Evolutionary conservation across 257 asterid species (phyloP).

Genomic region (Haberlea rhodopensis): DNA sequence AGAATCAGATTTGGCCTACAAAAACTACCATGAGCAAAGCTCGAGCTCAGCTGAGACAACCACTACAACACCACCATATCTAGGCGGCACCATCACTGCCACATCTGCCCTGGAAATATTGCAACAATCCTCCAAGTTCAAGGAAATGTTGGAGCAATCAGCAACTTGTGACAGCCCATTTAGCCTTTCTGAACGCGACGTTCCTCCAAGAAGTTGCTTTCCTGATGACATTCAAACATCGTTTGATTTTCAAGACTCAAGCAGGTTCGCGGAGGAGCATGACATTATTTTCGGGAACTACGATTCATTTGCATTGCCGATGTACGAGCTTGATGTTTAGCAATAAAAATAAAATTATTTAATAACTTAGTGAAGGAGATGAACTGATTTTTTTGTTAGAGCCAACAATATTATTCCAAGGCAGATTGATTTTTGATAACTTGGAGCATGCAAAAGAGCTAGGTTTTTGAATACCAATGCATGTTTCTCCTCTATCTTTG

Average conservation of each 20-base stretch:
- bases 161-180: constrained; percentile 30
- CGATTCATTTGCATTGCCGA: constrained; percentile 47
- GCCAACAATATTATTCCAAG: neutral
- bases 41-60: constrained; percentile 25
- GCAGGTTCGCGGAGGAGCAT: constrained; percentile 59
- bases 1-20: constrained; percentile 30
- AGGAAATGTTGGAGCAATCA: constrained; percentile 58
- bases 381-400: neutral
- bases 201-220: constrained; percentile 59
- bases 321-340: constrained; percentile 58
- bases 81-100: constrained; percentile 24
- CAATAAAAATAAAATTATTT: neutral
- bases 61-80: constrained; percentile 21
- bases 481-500: neutral
- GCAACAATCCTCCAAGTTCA: constrained; percentile 59
- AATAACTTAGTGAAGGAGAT: neutral
- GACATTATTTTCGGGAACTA: constrained; percentile 60
- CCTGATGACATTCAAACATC: constrained; percentile 93
- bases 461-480: too few species aligned
- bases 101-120: constrained; percentile 57
- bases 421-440: neutral
- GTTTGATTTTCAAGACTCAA: constrained; percentile 71
- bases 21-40: constrained; percentile 34
- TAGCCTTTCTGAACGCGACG: constrained; percentile 39
- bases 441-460: neutral